Conservation (phyloP, 2,329 filamentous ascomycete species). For the Didymella sp. region DNA sequence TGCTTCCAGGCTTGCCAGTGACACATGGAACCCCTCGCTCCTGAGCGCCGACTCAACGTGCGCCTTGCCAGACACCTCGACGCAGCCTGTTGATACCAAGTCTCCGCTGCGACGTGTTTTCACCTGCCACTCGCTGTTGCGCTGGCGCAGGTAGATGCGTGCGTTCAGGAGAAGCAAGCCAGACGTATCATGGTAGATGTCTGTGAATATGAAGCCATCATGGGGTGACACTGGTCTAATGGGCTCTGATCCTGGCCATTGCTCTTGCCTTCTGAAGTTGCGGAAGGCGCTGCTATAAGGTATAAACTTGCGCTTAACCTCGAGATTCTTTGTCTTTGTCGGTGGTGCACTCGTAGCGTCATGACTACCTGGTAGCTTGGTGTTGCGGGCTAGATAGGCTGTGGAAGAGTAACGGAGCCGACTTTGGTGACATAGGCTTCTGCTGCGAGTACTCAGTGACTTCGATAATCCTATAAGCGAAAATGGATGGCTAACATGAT, state of each 20-base stretch:
- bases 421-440: not conserved
- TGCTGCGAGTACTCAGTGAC: not conserved
- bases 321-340: not conserved
- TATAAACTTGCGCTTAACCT: slow-evolving; percentile 9
- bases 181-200: slow-evolving; percentile 1
- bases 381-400: not conserved
- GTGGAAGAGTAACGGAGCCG: not conserved
- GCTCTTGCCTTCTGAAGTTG: not conserved
- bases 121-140: not conserved
- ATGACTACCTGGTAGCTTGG: not conserved
- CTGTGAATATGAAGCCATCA: not conserved
- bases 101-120: not conserved
- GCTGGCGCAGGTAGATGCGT: not conserved
- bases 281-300: not conserved
- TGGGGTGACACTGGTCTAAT: not conserved
- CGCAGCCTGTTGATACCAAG: not conserved
- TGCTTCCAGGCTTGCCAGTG: not conserved
- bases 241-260: not conserved
- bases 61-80: slow-evolving; percentile 2
- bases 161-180: not conserved
- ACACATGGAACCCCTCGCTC: not conserved
- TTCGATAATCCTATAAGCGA: not conserved
- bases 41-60: not conserved
- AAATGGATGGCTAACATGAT: not conserved
- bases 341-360: too few relatives aligned